These are phyloP conservation scores for Coccinonectria pachysandricola DNA, from an alignment of 2,329 filamentous ascomycete genomes.

Conservation along the genomic window DNA sequence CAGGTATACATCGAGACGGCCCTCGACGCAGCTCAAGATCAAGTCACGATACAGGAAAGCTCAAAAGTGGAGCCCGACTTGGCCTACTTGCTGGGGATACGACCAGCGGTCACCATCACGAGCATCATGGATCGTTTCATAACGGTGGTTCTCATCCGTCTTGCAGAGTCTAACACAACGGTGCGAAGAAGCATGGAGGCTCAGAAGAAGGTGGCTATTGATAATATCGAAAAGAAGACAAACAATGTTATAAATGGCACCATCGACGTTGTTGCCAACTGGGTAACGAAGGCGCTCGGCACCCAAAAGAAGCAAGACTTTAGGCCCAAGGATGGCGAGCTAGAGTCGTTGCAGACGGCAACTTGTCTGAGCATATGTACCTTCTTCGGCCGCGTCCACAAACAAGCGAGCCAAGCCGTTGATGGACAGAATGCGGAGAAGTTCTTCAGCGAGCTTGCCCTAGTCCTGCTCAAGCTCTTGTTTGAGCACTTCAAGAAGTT, in stretches of 20 bases:
- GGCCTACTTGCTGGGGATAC: conserved; percentile 67
- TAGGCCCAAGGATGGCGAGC: conserved; percentile 70
- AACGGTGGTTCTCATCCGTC: conserved; percentile 76
- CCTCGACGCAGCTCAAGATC: conserved; percentile 60
- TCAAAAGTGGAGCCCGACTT: conserved; percentile 80
- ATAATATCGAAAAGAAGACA: conserved; percentile 77
- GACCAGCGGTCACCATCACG: conserved; percentile 76
- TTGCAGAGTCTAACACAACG: conserved; percentile 82
- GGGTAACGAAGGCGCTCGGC: conserved; percentile 60
- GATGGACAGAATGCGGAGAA: conserved; percentile 75
- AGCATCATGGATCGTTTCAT: conserved; percentile 92
- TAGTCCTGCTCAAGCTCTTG: conserved; percentile 66
- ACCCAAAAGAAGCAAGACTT: conserved; percentile 85
- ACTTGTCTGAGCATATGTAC: conserved; percentile 74
- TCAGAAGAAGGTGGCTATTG: conserved; percentile 60
- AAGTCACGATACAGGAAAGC: conserved; percentile 65
- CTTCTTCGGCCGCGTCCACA: conserved; percentile 63
- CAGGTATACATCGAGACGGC: conserved; percentile 65
- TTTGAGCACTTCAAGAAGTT: conserved; percentile 94
- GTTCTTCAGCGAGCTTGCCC: conserved; percentile 74
- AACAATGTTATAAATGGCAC: conserved; percentile 47
- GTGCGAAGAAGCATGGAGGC: conserved; percentile 85
- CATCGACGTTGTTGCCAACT: conserved; percentile 61
- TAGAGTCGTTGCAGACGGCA: conserved; percentile 73
- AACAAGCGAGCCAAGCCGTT: conserved; percentile 55